Conservation (phyloP, 345 rosid genomes). For the Brassica rapa region DNA sequence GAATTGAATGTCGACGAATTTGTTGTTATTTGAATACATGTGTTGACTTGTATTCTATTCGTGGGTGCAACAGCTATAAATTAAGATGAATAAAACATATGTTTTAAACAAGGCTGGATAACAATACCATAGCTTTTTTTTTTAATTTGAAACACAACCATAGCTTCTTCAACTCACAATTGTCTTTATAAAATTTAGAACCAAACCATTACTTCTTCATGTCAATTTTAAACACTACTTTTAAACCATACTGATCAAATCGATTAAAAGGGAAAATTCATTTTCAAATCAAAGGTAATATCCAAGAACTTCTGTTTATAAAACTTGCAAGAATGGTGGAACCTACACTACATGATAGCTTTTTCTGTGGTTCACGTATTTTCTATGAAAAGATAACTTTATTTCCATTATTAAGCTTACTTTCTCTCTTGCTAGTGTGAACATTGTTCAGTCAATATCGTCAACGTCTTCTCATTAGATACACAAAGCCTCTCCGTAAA, state of each 20-base stretch:
- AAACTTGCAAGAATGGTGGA: not conserved
- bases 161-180: not conserved
- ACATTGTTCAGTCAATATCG: not conserved
- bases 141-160: too few relatives aligned
- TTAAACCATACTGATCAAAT: too few relatives aligned
- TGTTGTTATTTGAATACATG: not conserved
- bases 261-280: not conserved
- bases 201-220: too few relatives aligned
- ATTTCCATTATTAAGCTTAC: too few relatives aligned
- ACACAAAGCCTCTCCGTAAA: not conserved
- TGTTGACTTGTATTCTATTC: not conserved
- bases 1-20: not conserved
- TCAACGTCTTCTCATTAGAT: too few relatives aligned
- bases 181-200: too few relatives aligned
- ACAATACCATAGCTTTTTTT: too few relatives aligned
- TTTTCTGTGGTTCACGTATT: not conserved
- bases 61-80: not conserved
- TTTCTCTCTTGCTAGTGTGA: too few relatives aligned
- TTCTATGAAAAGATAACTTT: not conserved
- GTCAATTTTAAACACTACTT: too few relatives aligned
- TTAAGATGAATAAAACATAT: not conserved
- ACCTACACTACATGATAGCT: slow-evolving; percentile 4
- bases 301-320: not conserved
- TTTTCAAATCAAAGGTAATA: not conserved
- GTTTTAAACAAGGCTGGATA: too few relatives aligned